Percentiles rank a stretch among this genome's conserved stretches.
Evolutionary conservation across 129 eudicot species (phyloP).

Genomic region (Saposhnikovia divaricata): DNA sequence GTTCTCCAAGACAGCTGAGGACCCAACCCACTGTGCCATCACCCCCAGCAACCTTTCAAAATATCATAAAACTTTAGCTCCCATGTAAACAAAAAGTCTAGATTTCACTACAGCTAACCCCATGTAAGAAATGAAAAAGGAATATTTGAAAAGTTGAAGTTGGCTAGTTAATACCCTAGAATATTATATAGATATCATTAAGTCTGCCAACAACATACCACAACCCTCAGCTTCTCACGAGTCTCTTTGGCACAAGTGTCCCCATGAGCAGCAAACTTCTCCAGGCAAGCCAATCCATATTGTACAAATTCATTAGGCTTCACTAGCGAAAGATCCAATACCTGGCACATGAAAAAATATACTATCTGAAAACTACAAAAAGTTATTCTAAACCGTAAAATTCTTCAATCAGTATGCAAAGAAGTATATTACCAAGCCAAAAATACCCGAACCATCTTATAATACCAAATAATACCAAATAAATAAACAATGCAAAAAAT

Average conservation of each 20-base stretch:
- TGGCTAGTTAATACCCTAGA: background rate
- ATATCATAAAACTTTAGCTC: background rate
- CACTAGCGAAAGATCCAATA: slow-evolving; percentile 61
- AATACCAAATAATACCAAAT: background rate
- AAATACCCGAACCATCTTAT: background rate
- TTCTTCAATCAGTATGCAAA: background rate
- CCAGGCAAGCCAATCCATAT: slow-evolving; percentile 80
- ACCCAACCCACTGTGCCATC: slow-evolving; percentile 99
- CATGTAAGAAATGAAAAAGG: background rate
- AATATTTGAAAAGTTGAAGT: background rate
- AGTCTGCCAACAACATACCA: slow-evolving; percentile 38
- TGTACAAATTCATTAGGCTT: slow-evolving; percentile 82
- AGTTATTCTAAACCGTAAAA: background rate
- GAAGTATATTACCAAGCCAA: background rate
- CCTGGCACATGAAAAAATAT: slow-evolving; percentile 30
- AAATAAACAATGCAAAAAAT: background rate
- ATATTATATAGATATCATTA: too few relatives aligned
- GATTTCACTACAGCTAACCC: background rate
- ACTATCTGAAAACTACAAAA: background rate
- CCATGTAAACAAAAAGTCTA: background rate
- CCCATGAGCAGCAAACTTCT: slow-evolving; percentile 68
- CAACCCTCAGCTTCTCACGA: slow-evolving; percentile 73
- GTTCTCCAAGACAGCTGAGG: slow-evolving; percentile 88
- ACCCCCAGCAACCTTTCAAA: slow-evolving; percentile 93
- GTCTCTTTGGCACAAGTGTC: slow-evolving; percentile 73